These are phyloP conservation scores for Simplicillium sp. DNA, from an alignment of 2,329 filamentous ascomycete species.

Conservation along the genomic window DNA sequence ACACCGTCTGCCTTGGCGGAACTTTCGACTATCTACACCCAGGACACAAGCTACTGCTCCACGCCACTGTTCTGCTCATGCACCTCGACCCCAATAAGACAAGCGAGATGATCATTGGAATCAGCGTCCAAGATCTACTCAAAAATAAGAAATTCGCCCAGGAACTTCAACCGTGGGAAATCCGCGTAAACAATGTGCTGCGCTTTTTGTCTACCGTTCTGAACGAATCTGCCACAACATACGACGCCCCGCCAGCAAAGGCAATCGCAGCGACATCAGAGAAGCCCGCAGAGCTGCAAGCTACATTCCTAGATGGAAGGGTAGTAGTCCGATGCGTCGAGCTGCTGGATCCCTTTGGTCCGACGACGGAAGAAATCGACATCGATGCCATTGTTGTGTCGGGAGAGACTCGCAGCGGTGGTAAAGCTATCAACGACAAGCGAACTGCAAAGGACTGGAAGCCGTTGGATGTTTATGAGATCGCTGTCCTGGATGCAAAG, in stretches of 20 bases:
- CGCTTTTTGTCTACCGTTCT: conserved; percentile 47
- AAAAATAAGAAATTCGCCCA: conserved; percentile 83
- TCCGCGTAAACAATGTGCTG: conserved; percentile 59
- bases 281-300: conserved; percentile 21
- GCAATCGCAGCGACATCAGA: conserved; percentile 7
- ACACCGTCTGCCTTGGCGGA: conserved; percentile 67
- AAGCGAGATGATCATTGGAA: conserved; percentile 66
- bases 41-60: conserved; percentile 91
- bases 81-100: conserved; percentile 33
- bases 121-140: conserved; percentile 80
- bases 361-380: conserved; percentile 72
- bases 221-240: conserved; percentile 38
- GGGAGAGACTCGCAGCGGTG: conserved; percentile 76
- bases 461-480: conserved; percentile 71
- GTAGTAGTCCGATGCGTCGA: conserved; percentile 70
- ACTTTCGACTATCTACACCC: conserved; percentile 96
- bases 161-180: conserved; percentile 70
- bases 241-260: conserved; percentile 27
- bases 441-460: conserved; percentile 68
- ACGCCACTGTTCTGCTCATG: conserved; percentile 70
- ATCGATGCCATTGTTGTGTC: conserved; percentile 81
- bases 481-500: conserved; percentile 69
- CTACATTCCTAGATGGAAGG: conserved; percentile 46
- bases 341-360: conserved; percentile 82
- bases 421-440: conserved; percentile 77